Percentiles rank a stretch among this genome's conserved stretches.
Evolutionary conservation across 805 yeast species (phyloP).

Genomic region (Wickerhamomyces kurtzmanii): DNA sequence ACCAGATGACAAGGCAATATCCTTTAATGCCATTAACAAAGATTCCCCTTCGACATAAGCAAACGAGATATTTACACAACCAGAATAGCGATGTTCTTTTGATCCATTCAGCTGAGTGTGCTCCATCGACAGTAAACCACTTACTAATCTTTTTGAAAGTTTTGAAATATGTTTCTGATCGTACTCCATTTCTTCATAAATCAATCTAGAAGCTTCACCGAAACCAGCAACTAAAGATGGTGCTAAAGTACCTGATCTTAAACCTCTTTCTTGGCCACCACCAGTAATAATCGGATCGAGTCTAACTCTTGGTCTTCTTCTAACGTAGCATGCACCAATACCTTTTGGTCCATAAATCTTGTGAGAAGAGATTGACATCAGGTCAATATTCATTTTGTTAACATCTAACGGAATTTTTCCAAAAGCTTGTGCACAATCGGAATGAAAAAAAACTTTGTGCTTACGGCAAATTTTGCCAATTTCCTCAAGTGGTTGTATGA

Average conservation of each 20-base stretch:
- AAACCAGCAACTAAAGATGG: constrained; percentile 95
- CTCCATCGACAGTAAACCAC: constrained; percentile 70
- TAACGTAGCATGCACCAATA: constrained; percentile 86
- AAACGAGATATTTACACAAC: constrained; percentile 94
- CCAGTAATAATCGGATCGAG: constrained; percentile 91
- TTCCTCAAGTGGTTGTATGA: constrained; percentile 90
- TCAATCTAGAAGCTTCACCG: constrained; percentile 93
- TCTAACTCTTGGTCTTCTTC: constrained; percentile 98
- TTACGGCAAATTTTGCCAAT: constrained; percentile 83
- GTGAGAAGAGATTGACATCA: constrained; percentile 91
- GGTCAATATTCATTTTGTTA: constrained; percentile 84
- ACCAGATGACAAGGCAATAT: constrained; percentile 92
- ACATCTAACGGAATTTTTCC: constrained; percentile 93
- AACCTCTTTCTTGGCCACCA: constrained; percentile 98
- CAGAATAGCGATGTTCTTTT: constrained; percentile 62
- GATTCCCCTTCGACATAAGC: constrained; percentile 99
- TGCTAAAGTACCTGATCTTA: constrained; percentile 93
- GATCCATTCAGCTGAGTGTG: constrained; percentile 91
- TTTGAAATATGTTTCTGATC: constrained; percentile 63
- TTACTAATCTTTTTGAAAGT: constrained; percentile 64
- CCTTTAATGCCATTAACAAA: constrained; percentile 92
- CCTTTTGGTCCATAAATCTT: constrained; percentile 98
- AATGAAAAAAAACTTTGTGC: constrained; percentile 90
- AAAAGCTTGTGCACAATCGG: constrained; percentile 96
- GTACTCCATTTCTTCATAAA: constrained; percentile 59